phyloP scores from a whole-genome alignment of 2,329 filamentous ascomycete species.

The Neoscytalidium dimidiatum region DNA sequence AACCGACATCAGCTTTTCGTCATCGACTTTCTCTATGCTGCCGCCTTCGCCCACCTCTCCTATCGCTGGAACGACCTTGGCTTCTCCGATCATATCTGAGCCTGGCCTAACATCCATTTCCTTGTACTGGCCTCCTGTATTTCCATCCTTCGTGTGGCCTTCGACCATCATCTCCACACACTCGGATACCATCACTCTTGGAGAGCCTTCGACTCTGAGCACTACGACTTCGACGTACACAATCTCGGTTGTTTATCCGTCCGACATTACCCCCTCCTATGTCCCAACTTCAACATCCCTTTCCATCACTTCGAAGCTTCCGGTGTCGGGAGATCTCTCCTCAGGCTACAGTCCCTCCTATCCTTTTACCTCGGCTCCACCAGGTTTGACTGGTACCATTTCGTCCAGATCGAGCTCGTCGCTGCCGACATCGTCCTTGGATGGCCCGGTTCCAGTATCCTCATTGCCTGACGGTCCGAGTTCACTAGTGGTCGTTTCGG shows the following conservation, averaged over 20 bases:
- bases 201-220: neutral
- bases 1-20: neutral
- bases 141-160: neutral
- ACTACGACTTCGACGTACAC: neutral
- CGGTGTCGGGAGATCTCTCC: neutral
- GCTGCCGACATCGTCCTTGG: neutral
- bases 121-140: neutral
- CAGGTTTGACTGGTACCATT: neutral
- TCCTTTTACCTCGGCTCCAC: neutral
- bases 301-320: neutral
- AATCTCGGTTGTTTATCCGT: neutral
- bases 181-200: conserved; percentile 3
- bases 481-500: neutral
- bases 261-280: neutral
- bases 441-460: neutral
- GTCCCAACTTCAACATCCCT: too few species aligned
- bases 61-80: neutral
- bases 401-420: neutral
- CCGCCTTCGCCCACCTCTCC: conserved; percentile 6
- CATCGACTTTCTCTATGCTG: neutral
- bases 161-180: conserved; percentile 9
- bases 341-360: neutral
- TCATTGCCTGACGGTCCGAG: neutral
- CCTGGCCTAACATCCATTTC: neutral
- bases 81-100: neutral